These are phyloP conservation scores for Rhodamnia rubescens DNA, from an alignment of 345 rosid genomes.

Conservation along the genomic window DNA sequence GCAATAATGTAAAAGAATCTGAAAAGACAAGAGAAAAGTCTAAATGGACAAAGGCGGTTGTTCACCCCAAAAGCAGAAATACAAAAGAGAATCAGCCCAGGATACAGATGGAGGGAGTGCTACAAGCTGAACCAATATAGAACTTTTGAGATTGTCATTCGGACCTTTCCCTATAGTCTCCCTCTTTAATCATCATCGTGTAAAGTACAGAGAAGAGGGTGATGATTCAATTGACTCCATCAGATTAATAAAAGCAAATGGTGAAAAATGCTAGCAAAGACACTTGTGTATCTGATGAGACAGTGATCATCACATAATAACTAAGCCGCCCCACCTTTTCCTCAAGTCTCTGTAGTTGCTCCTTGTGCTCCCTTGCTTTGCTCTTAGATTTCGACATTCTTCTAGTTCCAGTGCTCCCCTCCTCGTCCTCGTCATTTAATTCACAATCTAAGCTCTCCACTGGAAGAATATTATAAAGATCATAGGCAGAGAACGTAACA, in stretches of 20 bases:
- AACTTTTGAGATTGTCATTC: not conserved
- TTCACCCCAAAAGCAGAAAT: not conserved
- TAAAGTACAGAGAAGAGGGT: not conserved
- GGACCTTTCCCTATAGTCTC: not conserved
- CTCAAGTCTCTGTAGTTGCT: conserved; percentile 55
- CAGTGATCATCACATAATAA: not conserved
- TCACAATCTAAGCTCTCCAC: conserved; percentile 13
- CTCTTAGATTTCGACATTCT: conserved; percentile 21
- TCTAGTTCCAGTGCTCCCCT: not conserved
- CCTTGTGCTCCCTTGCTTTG: conserved; percentile 59
- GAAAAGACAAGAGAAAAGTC: not conserved
- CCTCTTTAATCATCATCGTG: not conserved
- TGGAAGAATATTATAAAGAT: not conserved
- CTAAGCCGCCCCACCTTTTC: conserved; percentile 36
- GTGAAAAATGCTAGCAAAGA: not conserved
- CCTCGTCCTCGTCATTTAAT: conserved; percentile 10
- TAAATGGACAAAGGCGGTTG: not conserved
- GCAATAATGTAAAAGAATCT: not conserved
- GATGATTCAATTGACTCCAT: not conserved
- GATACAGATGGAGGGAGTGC: not conserved
- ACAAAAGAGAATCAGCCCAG: not conserved
- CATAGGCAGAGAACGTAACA: not conserved
- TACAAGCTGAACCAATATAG: not conserved
- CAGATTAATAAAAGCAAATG: not conserved
- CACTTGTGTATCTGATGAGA: not conserved